Percentiles rank a stretch among this genome's conserved stretches.
These are phyloP conservation scores for Rachicladosporium sp. DNA, from an alignment of 2,329 filamentous ascomycete species.

Conservation along the genomic window DNA sequence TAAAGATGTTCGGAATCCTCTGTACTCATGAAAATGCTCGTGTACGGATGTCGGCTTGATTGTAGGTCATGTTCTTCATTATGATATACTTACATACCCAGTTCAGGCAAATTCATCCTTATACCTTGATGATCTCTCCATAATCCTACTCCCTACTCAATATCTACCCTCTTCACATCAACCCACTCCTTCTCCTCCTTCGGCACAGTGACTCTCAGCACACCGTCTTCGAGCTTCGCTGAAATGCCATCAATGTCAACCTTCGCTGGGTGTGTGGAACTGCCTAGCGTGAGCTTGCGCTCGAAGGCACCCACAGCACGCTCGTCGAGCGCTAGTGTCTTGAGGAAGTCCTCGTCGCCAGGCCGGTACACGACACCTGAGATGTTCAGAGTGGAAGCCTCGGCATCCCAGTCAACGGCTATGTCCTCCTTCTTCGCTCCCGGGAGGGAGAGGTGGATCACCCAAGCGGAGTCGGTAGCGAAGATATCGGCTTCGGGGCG, in stretches of 20 bases:
- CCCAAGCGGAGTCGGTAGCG: constrained; percentile 50
- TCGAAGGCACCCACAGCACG: constrained; percentile 64
- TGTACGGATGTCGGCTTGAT: too few relatives aligned
- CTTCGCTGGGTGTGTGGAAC: constrained; percentile 42
- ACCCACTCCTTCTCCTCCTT: constrained; percentile 56
- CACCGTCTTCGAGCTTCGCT: constrained; percentile 67
- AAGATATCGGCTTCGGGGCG: constrained; percentile 63
- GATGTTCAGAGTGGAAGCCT: constrained; percentile 52
- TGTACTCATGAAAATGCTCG: too few relatives aligned
- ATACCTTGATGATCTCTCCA: not conserved
- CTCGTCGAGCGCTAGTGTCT: constrained; percentile 51
- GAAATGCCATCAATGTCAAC: constrained; percentile 57
- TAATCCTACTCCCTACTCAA: constrained; percentile 26
- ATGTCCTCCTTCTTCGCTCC: constrained; percentile 71
- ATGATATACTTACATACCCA: too few relatives aligned
- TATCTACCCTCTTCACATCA: constrained; percentile 41
- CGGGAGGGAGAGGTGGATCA: constrained; percentile 62
- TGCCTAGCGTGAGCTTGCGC: constrained; percentile 51
- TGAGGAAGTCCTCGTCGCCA: constrained; percentile 57
- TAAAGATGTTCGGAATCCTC: too few relatives aligned
- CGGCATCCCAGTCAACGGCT: constrained; percentile 62
- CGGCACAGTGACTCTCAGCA: constrained; percentile 64
- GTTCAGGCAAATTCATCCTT: too few relatives aligned
- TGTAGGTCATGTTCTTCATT: too few relatives aligned
- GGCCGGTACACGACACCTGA: constrained; percentile 63